Percentiles rank a stretch among this genome's conserved stretches.
These are phyloP conservation scores for Choiromyces venosus DNA, from an alignment of 495 filamentous ascomycete genomes.

Conservation along the genomic window DNA sequence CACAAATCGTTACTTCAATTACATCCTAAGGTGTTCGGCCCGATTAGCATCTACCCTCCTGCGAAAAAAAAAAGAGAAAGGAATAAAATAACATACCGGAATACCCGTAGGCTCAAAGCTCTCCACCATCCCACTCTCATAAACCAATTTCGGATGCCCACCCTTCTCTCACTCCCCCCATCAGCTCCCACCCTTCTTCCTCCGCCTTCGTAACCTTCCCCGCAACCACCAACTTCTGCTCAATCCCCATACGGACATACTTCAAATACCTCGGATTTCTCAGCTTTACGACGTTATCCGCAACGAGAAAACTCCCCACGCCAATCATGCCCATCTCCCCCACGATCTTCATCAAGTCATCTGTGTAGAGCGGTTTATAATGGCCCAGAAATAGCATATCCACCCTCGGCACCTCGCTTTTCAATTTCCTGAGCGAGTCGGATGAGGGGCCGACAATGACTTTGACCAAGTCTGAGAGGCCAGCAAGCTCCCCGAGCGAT, in stretches of 20 bases:
- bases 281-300: constrained; percentile 69
- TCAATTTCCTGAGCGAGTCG: constrained; percentile 53
- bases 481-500: constrained; percentile 61
- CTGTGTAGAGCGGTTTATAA: constrained; percentile 63
- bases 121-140: constrained; percentile 59
- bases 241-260: constrained; percentile 56
- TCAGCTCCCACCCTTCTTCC: constrained; percentile 28
- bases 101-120: constrained; percentile 64
- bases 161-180: constrained; percentile 44
- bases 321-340: constrained; percentile 61
- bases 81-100: constrained; percentile 45
- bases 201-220: constrained; percentile 45
- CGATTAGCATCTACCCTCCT: constrained; percentile 17
- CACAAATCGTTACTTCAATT: constrained; percentile 64
- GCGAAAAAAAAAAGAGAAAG: constrained; percentile 3
- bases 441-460: constrained; percentile 63
- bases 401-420: constrained; percentile 51
- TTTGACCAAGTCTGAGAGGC: constrained; percentile 59
- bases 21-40: constrained; percentile 53
- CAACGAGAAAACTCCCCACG: constrained; percentile 57
- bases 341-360: constrained; percentile 69
- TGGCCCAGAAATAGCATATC: constrained; percentile 72
- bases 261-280: constrained; percentile 70
- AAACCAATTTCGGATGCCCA: constrained; percentile 66
- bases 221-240: constrained; percentile 48